Percentiles rank a stretch among this genome's conserved stretches.
These are phyloP conservation scores for Brassica hybrid DNA, from an alignment of 441 rosid species.

Conservation along the genomic window DNA sequence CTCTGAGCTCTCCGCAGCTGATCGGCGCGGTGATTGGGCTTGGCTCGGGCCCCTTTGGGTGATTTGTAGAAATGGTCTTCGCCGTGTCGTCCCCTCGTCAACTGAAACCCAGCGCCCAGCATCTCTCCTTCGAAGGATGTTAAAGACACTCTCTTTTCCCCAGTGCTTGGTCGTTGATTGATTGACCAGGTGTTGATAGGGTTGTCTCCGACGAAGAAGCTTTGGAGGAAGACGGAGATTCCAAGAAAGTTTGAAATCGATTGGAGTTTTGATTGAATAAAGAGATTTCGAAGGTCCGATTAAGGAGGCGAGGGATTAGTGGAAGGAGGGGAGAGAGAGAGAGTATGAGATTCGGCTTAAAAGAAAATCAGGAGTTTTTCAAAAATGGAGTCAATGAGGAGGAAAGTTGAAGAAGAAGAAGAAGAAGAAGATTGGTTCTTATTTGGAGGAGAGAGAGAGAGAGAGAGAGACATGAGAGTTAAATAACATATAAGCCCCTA, in stretches of 20 bases:
- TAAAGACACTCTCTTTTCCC: not conserved
- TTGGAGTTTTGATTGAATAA: constrained; percentile 3
- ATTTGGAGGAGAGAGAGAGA: constrained; percentile 15
- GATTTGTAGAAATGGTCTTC: constrained; percentile 57
- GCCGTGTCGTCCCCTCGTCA: constrained; percentile 52
- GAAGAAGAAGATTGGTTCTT: constrained; percentile 37
- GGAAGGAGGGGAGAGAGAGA: constrained; percentile 3
- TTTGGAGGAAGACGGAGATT: constrained; percentile 11
- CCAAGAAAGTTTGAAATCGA: constrained; percentile 23
- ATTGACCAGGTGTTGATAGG: not conserved
- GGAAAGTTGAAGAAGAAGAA: constrained; percentile 9
- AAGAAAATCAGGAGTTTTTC: constrained; percentile 29
- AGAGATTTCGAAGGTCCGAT: constrained; percentile 35
- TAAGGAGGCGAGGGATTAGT: constrained; percentile 14
- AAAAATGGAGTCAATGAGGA: constrained; percentile 25
- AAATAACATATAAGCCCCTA: too few relatives aligned
- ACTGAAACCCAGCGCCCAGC: constrained; percentile 67
- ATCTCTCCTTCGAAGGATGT: constrained; percentile 33
- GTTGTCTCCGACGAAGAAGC: constrained; percentile 16
- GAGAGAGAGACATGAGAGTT: too few relatives aligned
- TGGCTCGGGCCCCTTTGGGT: constrained; percentile 45
- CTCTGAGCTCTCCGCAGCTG: constrained; percentile 59
- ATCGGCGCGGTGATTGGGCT: constrained; percentile 44
- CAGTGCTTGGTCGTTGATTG: not conserved
- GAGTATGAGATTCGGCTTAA: constrained; percentile 20